Evolutionary conservation across 208 protist species (phyloP).

Genomic region (Angomonas ambiguus): DNA sequence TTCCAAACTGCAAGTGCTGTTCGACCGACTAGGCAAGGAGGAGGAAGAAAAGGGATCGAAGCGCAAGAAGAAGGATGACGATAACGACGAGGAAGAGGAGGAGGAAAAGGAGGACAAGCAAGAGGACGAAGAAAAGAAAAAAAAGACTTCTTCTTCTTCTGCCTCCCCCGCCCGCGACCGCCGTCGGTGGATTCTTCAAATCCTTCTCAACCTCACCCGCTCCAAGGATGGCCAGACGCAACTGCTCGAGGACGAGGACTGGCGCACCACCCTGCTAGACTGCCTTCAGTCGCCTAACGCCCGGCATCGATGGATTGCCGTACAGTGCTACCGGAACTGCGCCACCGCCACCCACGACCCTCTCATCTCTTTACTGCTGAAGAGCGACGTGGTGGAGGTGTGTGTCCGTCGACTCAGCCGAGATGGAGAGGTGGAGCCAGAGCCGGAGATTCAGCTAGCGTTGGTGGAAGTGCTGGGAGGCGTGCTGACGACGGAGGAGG

Average conservation of each 20-base stretch:
- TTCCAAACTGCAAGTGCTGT: conserved; percentile 60
- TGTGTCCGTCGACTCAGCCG: conserved; percentile 42
- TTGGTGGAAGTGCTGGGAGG: conserved; percentile 64
- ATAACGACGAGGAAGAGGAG: conserved; percentile 17
- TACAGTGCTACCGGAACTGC: conserved; percentile 81
- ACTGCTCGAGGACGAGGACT: conserved; percentile 73
- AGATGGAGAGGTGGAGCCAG: conserved; percentile 18
- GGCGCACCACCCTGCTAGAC: conserved; percentile 36
- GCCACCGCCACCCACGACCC: conserved; percentile 34
- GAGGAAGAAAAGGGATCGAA: conserved; percentile 14
- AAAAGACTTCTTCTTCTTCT: not conserved
- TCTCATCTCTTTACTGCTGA: conserved; percentile 36
- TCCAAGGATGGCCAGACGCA: conserved; percentile 58
- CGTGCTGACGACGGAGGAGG: conserved; percentile 61
- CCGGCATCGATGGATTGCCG: conserved; percentile 57
- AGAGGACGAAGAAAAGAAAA: too few species aligned
- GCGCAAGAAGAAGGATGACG: not conserved
- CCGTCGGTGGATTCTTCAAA: conserved; percentile 68
- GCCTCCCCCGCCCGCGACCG: conserved; percentile 39
- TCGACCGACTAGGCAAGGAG: conserved; percentile 27
- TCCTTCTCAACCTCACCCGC: conserved; percentile 79
- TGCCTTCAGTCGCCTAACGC: conserved; percentile 35
- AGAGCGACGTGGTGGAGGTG: conserved; percentile 32
- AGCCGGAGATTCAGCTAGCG: conserved; percentile 41
- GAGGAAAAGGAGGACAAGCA: conserved; percentile 14